phyloP scores from a whole-genome alignment of 139 green algal species.

The Haematococcus sp. region DNA sequence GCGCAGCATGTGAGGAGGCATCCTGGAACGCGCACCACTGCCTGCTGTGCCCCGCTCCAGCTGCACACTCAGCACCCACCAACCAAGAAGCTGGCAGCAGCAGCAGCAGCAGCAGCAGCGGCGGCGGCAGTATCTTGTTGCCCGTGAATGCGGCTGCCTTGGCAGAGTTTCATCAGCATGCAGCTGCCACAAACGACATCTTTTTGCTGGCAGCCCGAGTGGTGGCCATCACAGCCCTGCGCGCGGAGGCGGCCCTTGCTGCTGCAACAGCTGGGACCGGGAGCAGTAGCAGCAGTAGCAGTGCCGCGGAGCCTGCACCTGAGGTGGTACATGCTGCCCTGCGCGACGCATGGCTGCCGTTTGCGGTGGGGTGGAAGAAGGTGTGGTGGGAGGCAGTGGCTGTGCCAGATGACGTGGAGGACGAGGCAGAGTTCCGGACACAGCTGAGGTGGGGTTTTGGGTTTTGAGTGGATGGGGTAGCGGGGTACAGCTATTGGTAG shows the following conservation, averaged over 20 bases:
- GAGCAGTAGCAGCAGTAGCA: background rate
- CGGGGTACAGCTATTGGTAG: too few species aligned
- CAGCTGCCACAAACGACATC: slow-evolving; percentile 70
- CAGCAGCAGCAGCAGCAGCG: slow-evolving; percentile 20
- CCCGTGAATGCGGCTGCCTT: slow-evolving; percentile 18
- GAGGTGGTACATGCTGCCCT: slow-evolving; percentile 32
- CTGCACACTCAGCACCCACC: background rate
- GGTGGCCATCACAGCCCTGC: slow-evolving; percentile 27
- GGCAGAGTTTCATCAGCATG: slow-evolving; percentile 56
- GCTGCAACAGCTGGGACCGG: background rate
- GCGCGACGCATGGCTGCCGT: slow-evolving; percentile 70
- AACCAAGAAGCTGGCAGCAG: slow-evolving; percentile 5
- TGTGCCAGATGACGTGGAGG: slow-evolving; percentile 62
- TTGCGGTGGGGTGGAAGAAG: slow-evolving; percentile 68
- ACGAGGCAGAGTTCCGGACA: slow-evolving; percentile 41
- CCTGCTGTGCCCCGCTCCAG: slow-evolving; percentile 45
- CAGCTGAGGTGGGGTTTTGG: slow-evolving; percentile 40
- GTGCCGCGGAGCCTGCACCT: background rate
- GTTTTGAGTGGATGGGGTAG: too few species aligned
- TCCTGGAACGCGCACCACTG: slow-evolving; percentile 59
- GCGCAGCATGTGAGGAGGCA: slow-evolving; percentile 33
- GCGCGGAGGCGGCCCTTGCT: slow-evolving; percentile 14
- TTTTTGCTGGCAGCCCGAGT: slow-evolving; percentile 65
- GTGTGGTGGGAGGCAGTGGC: slow-evolving; percentile 87
- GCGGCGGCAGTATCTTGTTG: background rate